Percentiles rank a stretch among this genome's conserved stretches.
Evolutionary conservation across 768 basidiomycete genomes (phyloP).

Genomic region (Roridomyces roridus): DNA sequence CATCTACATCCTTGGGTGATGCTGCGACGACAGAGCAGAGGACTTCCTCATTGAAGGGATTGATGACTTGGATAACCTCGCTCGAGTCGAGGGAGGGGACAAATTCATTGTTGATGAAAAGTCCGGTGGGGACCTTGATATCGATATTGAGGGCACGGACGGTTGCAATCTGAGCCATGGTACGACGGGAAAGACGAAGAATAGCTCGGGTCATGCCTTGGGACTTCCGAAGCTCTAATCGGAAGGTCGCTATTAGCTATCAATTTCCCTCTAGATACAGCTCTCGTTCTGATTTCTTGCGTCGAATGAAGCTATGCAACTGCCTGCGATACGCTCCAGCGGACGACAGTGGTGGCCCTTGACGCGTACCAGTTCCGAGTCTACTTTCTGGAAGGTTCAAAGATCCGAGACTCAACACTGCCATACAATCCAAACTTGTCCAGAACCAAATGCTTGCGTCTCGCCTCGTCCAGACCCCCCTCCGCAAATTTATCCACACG

Average conservation of each 20-base stretch:
- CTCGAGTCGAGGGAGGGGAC: constrained; percentile 74
- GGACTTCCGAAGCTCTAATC: not conserved
- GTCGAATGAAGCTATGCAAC: too few species aligned
- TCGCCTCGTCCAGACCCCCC: constrained; percentile 47
- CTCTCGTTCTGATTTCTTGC: too few species aligned
- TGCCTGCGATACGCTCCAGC: too few species aligned
- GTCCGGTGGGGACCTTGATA: constrained; percentile 75
- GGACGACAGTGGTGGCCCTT: too few species aligned
- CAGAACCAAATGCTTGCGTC: constrained; percentile 44
- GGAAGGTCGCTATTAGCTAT: not conserved
- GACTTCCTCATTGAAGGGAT: constrained; percentile 81
- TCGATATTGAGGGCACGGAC: constrained; percentile 50
- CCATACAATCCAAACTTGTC: not conserved
- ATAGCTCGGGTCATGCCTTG: not conserved
- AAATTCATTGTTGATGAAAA: constrained; percentile 94
- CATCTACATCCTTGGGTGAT: constrained; percentile 56
- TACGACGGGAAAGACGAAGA: constrained; percentile 15
- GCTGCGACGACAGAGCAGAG: constrained; percentile 64
- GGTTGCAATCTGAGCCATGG: constrained; percentile 53
- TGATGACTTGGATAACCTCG: constrained; percentile 70
- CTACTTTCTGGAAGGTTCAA: too few species aligned
- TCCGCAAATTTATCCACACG: constrained; percentile 53
- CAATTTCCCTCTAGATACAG: too few species aligned
- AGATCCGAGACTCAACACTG: constrained; percentile 7
- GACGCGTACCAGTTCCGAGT: too few species aligned